Conservation (phyloP, 495 filamentous ascomycete species). For the Venustampulla echinocandica region DNA sequence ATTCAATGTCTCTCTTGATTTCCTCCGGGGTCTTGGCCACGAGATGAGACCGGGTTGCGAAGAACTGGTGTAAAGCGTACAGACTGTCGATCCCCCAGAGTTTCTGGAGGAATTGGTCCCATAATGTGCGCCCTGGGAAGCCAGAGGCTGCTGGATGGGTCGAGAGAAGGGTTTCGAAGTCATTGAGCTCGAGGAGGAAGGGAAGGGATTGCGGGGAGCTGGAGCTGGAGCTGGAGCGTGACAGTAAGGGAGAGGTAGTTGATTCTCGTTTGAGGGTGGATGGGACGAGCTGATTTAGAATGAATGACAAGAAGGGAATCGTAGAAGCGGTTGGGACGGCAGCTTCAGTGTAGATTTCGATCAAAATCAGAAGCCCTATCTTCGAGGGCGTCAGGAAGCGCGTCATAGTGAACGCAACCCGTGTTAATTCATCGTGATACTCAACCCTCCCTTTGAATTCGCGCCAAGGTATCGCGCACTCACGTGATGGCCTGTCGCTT, state of each 20-base stretch:
- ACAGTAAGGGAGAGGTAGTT: constrained; percentile 31
- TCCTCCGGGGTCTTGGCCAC: constrained; percentile 56
- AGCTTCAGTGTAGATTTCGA: constrained; percentile 69
- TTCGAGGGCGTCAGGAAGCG: constrained; percentile 81
- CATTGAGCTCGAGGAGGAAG: constrained; percentile 52
- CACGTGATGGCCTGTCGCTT: too few relatives aligned
- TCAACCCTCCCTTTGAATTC: too few relatives aligned
- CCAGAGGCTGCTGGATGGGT: constrained; percentile 48
- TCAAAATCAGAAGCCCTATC: constrained; percentile 70
- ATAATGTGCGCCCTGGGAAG: constrained; percentile 68
- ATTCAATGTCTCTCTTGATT: constrained; percentile 38
- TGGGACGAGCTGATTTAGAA: constrained; percentile 64
- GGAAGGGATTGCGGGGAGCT: constrained; percentile 21
- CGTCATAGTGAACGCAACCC: constrained; percentile 45
- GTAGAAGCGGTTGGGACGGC: constrained; percentile 65
- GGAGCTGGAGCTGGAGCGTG: constrained; percentile 43
- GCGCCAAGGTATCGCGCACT: too few relatives aligned
- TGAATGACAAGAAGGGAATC: constrained; percentile 78
- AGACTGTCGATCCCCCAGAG: constrained; percentile 79
- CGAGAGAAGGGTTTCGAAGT: constrained; percentile 56
- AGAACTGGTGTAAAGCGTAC: constrained; percentile 67
- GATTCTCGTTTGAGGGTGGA: constrained; percentile 24
- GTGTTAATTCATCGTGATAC: too few relatives aligned
- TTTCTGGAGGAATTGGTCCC: constrained; percentile 76
- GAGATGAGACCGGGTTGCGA: constrained; percentile 46